These are phyloP conservation scores for Camellia lanceoleosa DNA, from an alignment of 148 eudicot species.

Conservation along the genomic window DNA sequence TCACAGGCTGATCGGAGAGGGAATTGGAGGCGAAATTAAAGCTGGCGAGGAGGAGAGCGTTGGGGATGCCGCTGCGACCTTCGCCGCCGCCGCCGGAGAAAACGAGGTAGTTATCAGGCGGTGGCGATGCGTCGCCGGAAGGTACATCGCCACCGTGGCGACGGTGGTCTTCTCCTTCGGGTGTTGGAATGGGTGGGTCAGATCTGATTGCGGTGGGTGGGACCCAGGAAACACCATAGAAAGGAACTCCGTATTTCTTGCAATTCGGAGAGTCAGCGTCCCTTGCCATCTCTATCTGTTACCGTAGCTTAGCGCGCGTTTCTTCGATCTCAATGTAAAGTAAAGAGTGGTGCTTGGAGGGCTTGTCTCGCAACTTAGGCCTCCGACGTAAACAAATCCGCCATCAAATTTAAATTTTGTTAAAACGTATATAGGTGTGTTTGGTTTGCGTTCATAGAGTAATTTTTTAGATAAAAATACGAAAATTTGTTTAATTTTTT, in stretches of 20 bases:
- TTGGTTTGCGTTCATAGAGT: no score
- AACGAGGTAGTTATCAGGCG: conserved; percentile 28
- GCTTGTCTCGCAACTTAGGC: no score
- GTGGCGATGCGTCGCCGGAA: conserved; percentile 22
- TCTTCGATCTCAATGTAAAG: no score
- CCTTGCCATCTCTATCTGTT: conserved; percentile 11
- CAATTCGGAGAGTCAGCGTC: conserved; percentile 25
- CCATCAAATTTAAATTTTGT: no score
- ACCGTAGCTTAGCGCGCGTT: no score
- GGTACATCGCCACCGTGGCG: conserved; percentile 15
- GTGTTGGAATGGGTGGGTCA: not conserved
- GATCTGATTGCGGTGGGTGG: conserved; percentile 39
- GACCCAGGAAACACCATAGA: conserved; percentile 76
- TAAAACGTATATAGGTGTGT: no score
- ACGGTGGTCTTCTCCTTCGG: not conserved
- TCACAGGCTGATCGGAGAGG: conserved; percentile 67
- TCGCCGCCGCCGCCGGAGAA: conserved; percentile 89
- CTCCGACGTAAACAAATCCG: no score
- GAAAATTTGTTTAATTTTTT: no score
- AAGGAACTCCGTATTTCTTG: conserved; percentile 71
- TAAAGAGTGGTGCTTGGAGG: no score
- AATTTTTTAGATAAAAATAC: no score
- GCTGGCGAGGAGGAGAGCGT: conserved; percentile 49
- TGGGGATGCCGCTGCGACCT: conserved; percentile 80
- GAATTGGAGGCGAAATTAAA: conserved; percentile 51